Conservation (phyloP, 202 grass and related monocot species). For the Digitaria exilis region DNA sequence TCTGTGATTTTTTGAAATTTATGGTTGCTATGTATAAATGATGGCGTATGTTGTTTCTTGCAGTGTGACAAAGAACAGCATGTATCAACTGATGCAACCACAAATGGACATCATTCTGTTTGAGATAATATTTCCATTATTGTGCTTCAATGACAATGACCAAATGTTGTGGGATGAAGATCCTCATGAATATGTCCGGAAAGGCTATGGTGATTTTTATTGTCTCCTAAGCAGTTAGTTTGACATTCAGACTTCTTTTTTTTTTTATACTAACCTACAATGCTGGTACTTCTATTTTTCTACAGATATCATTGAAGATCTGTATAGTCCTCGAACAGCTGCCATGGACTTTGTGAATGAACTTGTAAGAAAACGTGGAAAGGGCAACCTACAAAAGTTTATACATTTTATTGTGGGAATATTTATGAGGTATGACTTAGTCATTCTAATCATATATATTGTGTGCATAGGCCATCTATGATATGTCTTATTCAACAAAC, state of each 20-base stretch:
- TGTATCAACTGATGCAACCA: slow-evolving; percentile 92
- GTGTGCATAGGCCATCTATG: slow-evolving; percentile 21
- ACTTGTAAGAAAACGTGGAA: slow-evolving; percentile 81
- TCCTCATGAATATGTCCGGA: slow-evolving; percentile 98
- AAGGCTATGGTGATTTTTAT: slow-evolving; percentile 81
- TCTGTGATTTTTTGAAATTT: slow-evolving; percentile 23
- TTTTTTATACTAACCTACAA: neutral
- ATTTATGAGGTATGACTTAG: slow-evolving; percentile 56
- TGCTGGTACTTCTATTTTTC: neutral
- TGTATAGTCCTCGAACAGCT: slow-evolving; percentile 82
- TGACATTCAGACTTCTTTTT: neutral
- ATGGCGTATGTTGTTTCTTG: slow-evolving; percentile 45
- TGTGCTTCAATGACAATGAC: slow-evolving; percentile 97
- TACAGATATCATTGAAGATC: slow-evolving; percentile 85
- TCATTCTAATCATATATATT: slow-evolving; percentile 3
- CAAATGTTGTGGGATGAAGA: slow-evolving; percentile 93
- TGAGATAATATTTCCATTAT: slow-evolving; percentile 92
- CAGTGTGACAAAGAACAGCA: slow-evolving; percentile 89
- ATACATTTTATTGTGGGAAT: slow-evolving; percentile 83
- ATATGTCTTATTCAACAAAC: slow-evolving; percentile 34
- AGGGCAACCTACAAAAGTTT: slow-evolving; percentile 75
- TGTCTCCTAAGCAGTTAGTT: slow-evolving; percentile 1
- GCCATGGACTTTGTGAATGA: slow-evolving; percentile 91
- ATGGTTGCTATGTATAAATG: neutral
- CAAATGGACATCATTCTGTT: slow-evolving; percentile 87